Conservation (phyloP, 2,329 filamentous ascomycete genomes). For the Didymella pomorum region DNA sequence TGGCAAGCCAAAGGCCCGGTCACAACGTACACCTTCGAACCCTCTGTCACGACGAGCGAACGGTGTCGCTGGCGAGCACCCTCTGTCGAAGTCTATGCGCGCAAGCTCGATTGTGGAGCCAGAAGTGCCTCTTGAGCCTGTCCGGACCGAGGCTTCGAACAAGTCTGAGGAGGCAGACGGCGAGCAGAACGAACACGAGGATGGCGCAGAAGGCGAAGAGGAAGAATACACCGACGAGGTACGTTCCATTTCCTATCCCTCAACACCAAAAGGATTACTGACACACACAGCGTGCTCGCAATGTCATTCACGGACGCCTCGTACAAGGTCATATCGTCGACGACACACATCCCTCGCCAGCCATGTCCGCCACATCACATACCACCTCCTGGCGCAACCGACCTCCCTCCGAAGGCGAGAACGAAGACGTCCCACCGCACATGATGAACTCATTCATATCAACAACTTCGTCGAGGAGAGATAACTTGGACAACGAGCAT, state of each 20-base stretch:
- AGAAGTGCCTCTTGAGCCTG: constrained; percentile 39
- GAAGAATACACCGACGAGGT: constrained; percentile 72
- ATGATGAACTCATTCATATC: constrained; percentile 88
- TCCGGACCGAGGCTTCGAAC: constrained; percentile 32
- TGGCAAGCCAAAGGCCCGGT: constrained; percentile 38
- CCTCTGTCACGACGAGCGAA: constrained; percentile 43
- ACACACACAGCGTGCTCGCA: constrained; percentile 68
- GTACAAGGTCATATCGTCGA: constrained; percentile 96
- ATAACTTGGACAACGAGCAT: constrained; percentile 54
- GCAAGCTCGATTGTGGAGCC: constrained; percentile 46
- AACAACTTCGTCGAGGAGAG: constrained; percentile 71
- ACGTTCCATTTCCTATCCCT: constrained; percentile 4
- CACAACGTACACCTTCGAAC: constrained; percentile 34
- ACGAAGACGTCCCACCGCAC: constrained; percentile 69
- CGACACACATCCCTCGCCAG: constrained; percentile 86
- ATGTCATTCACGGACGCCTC: constrained; percentile 90
- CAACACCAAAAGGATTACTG: constrained; percentile 6
- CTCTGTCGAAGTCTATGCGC: constrained; percentile 48
- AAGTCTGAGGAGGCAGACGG: constrained; percentile 27
- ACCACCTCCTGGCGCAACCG: constrained; percentile 58
- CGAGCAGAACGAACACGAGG: constrained; percentile 32
- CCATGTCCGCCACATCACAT: constrained; percentile 69
- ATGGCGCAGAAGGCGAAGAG: constrained; percentile 29
- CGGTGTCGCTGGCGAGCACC: constrained; percentile 38
- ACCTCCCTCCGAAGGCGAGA: constrained; percentile 58